A percentile compares a stretch with the other conserved stretches of the same genome.
These are phyloP conservation scores for Entomortierella lignicola DNA, from an alignment of 192 early-diverging fungal genomes.

Conservation along the genomic window DNA sequence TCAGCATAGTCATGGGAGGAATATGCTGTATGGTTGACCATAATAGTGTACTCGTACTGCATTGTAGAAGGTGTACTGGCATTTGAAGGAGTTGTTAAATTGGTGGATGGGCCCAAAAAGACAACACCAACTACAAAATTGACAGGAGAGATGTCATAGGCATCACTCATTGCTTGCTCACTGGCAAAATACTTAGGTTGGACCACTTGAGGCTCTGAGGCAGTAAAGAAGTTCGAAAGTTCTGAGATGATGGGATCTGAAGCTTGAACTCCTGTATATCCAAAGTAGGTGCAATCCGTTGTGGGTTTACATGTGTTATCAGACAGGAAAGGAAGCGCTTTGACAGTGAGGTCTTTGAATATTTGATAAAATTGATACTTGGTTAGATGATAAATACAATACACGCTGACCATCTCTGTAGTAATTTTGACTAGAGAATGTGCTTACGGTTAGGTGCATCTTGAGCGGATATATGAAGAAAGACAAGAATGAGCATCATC, in stretches of 20 bases:
- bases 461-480: conserved; percentile 52
- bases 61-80: conserved; percentile 1
- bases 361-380: no score
- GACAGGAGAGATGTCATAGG: conserved; percentile 45
- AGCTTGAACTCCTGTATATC: conserved; percentile 44
- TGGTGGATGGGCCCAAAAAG: conserved; percentile 41
- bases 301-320: conserved; percentile 40
- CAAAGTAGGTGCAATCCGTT: conserved; percentile 52
- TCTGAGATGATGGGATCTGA: conserved; percentile 52
- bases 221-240: conserved; percentile 42
- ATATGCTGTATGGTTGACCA: conserved; percentile 50
- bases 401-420: background rate
- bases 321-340: conserved; percentile 44
- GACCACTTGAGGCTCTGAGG: conserved; percentile 44
- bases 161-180: conserved; percentile 38
- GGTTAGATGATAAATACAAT: no score
- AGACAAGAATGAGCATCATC: conserved; percentile 53
- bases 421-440: no score
- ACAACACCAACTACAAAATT: conserved; percentile 53
- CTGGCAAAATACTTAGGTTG: conserved; percentile 34
- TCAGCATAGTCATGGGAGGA: conserved; percentile 10
- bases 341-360: conserved; percentile 42
- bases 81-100: conserved; percentile 11
- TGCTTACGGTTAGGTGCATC: conserved; percentile 21
- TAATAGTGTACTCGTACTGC: conserved; percentile 43